Percentiles rank a stretch among this genome's conserved stretches.
Conservation (phyloP, 768 basidiomycete species). For the Tulasnella sp. region DNA sequence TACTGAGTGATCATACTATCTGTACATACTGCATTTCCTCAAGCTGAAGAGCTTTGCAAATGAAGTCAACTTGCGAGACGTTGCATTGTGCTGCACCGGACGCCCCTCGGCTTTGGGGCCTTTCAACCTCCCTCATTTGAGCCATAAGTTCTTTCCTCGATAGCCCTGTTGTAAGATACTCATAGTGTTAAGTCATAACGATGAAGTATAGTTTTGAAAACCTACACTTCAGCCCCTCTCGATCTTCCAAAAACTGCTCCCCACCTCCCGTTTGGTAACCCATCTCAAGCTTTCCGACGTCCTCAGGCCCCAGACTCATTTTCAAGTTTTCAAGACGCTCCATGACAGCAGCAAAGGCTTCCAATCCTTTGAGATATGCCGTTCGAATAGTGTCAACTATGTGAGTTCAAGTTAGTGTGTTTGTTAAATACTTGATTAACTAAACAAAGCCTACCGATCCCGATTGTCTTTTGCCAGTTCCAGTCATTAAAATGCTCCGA, state of each 20-base stretch:
- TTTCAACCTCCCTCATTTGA: not conserved
- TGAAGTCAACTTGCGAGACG: not conserved
- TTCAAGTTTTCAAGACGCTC: not conserved
- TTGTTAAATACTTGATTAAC: not conserved
- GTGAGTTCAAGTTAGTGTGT: no score
- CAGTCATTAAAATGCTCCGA: not conserved
- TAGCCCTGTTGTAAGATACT: not conserved
- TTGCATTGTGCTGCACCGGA: not conserved
- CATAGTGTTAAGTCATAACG: not conserved
- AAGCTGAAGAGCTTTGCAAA: not conserved
- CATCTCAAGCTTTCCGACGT: not conserved
- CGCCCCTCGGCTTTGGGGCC: not conserved
- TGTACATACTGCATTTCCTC: not conserved
- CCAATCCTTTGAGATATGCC: no score
- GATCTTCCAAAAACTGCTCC: not conserved
- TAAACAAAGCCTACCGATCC: not conserved
- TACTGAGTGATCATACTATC: no score
- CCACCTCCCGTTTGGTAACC: not conserved
- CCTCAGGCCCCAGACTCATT: not conserved
- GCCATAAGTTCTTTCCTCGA: not conserved
- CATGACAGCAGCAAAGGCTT: not conserved
- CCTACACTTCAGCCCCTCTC: not conserved
- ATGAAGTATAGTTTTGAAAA: not conserved
- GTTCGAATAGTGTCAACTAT: no score
- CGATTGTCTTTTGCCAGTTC: not conserved